These are phyloP conservation scores for Aegilops tauschii DNA, from an alignment of 176 grass and related monocot genomes.

Conservation along the genomic window DNA sequence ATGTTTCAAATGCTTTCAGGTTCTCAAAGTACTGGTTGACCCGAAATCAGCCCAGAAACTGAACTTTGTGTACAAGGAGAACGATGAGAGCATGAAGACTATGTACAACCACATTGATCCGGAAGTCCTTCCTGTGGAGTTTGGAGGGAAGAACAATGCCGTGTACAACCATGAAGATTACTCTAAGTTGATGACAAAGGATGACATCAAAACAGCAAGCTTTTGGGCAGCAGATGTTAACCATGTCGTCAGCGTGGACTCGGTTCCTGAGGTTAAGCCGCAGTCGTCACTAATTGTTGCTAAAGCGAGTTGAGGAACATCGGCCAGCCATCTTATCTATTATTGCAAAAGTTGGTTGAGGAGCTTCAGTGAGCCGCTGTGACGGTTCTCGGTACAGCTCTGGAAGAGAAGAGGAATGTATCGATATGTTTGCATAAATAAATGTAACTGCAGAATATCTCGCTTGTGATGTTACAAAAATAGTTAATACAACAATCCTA, in stretches of 20 bases:
- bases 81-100: conserved; percentile 60
- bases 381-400: neutral
- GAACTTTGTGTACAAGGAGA: conserved; percentile 65
- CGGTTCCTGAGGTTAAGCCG: conserved; percentile 15
- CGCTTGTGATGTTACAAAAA: neutral
- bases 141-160: conserved; percentile 62
- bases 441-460: neutral
- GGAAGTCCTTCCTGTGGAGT: conserved; percentile 63
- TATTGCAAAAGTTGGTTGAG: neutral
- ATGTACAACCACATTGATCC: conserved; percentile 62
- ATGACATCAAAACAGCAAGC: conserved; percentile 56
- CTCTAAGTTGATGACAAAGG: conserved; percentile 64
- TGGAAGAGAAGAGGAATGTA: neutral
- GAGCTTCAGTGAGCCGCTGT: neutral
- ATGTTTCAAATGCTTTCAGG: conserved; percentile 25
- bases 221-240: conserved; percentile 41
- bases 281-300: conserved; percentile 13
- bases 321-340: neutral
- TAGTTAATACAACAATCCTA: neutral
- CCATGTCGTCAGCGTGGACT: neutral
- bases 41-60: conserved; percentile 62
- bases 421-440: neutral
- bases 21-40: conserved; percentile 71
- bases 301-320: conserved; percentile 49
- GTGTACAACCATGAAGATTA: conserved; percentile 81